These are phyloP conservation scores for Ogataea pilisensis DNA, from an alignment of 805 yeast genomes.

Conservation along the genomic window DNA sequence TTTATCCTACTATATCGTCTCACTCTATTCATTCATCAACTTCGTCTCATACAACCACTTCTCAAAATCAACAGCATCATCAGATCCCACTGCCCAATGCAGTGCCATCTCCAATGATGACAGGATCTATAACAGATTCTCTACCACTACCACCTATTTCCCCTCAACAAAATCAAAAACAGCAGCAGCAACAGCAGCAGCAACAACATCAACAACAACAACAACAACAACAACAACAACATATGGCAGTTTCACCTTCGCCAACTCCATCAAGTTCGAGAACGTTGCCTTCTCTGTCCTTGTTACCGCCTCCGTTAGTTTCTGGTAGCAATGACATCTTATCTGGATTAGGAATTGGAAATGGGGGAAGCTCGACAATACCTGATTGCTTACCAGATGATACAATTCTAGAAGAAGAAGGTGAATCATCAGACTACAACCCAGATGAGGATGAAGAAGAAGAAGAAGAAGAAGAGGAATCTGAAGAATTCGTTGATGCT, in stretches of 20 bases:
- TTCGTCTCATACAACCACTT: neutral
- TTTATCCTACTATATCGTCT: neutral
- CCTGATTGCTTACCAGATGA: constrained; percentile 1
- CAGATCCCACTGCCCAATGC: neutral
- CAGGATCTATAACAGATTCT: no score
- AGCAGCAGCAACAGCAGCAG: no score
- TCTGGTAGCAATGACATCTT: neutral
- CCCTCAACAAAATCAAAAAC: no score
- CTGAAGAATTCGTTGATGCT: constrained; percentile 26
- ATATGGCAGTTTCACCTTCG: neutral
- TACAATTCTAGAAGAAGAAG: constrained; percentile 17
- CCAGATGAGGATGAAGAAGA: constrained; percentile 1
- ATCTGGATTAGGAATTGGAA: no score
- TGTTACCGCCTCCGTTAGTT: neutral
- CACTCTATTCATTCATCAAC: neutral
- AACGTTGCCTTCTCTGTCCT: neutral
- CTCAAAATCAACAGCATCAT: neutral
- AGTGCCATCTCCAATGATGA: neutral
- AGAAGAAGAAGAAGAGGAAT: constrained; percentile 8
- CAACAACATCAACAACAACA: no score
- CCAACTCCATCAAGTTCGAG: neutral
- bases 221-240: neutral
- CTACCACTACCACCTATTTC: no score
- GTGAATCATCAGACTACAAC: constrained; percentile 4
- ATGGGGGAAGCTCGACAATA: no score